Evolutionary conservation across 2,329 filamentous ascomycete genomes (phyloP).

Genomic region (Elsinoe australis): DNA sequence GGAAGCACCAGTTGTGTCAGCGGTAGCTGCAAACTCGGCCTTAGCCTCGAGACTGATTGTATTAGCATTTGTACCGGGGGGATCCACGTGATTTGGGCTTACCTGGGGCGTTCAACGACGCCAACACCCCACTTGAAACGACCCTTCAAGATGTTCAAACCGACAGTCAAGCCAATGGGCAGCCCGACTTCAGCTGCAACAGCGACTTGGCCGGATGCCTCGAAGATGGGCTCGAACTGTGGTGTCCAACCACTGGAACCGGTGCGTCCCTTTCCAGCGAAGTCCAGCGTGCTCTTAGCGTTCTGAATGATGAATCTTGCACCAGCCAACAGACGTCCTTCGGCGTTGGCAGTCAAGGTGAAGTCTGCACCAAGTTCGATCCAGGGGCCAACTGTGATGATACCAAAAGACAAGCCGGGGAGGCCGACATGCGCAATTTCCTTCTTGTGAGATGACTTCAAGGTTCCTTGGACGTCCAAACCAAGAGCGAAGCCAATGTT

Average conservation of each 20-base stretch:
- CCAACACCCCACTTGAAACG: conserved; percentile 1
- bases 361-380: conserved; percentile 10
- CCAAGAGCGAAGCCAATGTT: conserved; percentile 12
- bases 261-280: neutral
- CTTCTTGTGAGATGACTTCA: neutral
- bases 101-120: too few species aligned
- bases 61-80: too few species aligned
- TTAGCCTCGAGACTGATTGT: conserved; percentile 24
- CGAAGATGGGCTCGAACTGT: conserved; percentile 13
- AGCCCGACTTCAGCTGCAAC: conserved; percentile 15
- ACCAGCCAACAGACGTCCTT: conserved; percentile 13
- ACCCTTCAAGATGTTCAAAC: conserved; percentile 11
- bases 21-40: conserved; percentile 25
- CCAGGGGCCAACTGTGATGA: conserved; percentile 6
- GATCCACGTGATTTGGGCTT: too few species aligned
- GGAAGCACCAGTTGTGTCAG: conserved; percentile 17
- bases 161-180: conserved; percentile 4
- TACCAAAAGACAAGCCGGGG: neutral
- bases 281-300: conserved; percentile 1
- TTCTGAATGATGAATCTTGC: conserved; percentile 15
- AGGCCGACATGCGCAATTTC: conserved; percentile 7
- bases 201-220: conserved; percentile 12
- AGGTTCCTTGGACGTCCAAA: neutral
- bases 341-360: conserved; percentile 4
- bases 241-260: conserved; percentile 12